Conservation (phyloP, 164 flowering plant species). For the Akebia trifoliata region DNA sequence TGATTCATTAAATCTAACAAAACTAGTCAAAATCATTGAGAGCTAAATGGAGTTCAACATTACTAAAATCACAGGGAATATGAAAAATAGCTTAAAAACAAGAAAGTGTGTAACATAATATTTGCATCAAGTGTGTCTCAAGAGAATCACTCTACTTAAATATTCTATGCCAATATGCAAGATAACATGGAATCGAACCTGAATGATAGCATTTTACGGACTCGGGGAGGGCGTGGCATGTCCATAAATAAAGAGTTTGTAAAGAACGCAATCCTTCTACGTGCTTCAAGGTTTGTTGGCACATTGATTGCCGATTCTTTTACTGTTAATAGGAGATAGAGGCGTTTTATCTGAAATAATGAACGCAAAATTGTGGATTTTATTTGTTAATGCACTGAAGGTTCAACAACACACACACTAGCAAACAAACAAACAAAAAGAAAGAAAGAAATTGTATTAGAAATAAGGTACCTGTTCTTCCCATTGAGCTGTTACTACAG, state of each 20-base stretch:
- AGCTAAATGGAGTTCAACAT: neutral
- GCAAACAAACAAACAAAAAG: too few species aligned
- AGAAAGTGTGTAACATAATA: neutral
- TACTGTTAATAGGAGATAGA: conserved; percentile 66
- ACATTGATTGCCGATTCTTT: conserved; percentile 84
- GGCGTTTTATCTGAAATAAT: conserved; percentile 29
- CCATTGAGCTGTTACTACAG: conserved; percentile 83
- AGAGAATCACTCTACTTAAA: neutral
- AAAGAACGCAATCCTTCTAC: conserved; percentile 83
- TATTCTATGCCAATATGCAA: neutral
- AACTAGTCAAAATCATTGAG: neutral
- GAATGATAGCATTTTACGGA: conserved; percentile 93
- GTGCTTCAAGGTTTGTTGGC: conserved; percentile 90
- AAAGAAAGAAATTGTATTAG: neutral
- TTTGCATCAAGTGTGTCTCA: neutral
- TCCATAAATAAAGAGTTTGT: conserved; percentile 92
- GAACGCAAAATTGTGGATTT: neutral
- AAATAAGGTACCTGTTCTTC: conserved; percentile 70
- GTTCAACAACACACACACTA: too few species aligned
- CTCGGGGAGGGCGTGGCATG: conserved; percentile 94
- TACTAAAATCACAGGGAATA: too few species aligned
- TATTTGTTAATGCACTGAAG: too few species aligned
- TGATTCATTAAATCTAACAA: too few species aligned
- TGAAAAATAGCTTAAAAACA: too few species aligned
- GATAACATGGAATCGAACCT: conserved; percentile 46